Evolutionary conservation across 768 basidiomycete genomes (phyloP).

Genomic region (Rhizopogon rudus): DNA sequence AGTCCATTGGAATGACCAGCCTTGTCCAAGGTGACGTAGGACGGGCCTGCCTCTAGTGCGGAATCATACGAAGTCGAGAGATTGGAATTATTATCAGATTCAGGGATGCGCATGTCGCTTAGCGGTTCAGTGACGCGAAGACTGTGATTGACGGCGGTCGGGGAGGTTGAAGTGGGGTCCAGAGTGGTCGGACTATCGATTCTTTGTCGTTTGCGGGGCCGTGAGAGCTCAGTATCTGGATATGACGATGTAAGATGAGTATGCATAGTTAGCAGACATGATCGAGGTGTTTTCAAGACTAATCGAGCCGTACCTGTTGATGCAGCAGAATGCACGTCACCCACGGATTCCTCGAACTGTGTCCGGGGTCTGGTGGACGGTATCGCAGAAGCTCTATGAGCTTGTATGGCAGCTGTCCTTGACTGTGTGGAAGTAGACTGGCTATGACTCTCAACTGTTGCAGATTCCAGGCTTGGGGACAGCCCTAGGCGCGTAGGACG

Average conservation of each 20-base stretch:
- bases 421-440: slow-evolving; percentile 24
- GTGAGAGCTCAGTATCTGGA: slow-evolving; percentile 46
- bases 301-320: slow-evolving; percentile 18
- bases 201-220: slow-evolving; percentile 72
- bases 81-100: slow-evolving; percentile 43
- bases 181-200: slow-evolving; percentile 36
- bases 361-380: slow-evolving; percentile 62
- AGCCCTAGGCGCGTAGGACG: slow-evolving; percentile 36
- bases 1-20: slow-evolving; percentile 26
- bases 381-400: slow-evolving; percentile 35
- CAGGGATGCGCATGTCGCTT: slow-evolving; percentile 48
- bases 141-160: slow-evolving; percentile 15
- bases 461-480: slow-evolving; percentile 44
- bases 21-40: slow-evolving; percentile 35
- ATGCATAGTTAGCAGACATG: slow-evolving; percentile 3
- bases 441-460: slow-evolving; percentile 25
- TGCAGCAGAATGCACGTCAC: slow-evolving; percentile 20
- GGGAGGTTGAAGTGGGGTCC: slow-evolving; percentile 28
- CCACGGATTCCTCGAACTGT: slow-evolving; percentile 52
- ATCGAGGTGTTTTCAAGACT: not conserved
- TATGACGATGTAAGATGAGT: not conserved
- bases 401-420: slow-evolving; percentile 20
- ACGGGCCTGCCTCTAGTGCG: slow-evolving; percentile 48
- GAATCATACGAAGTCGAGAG: slow-evolving; percentile 42
- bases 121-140: slow-evolving; percentile 22